Evolutionary conservation across 768 basidiomycete genomes (phyloP), one percentile per base, ranked within the genome.

Genomic region (Boletus pseudopeckii): DNA sequence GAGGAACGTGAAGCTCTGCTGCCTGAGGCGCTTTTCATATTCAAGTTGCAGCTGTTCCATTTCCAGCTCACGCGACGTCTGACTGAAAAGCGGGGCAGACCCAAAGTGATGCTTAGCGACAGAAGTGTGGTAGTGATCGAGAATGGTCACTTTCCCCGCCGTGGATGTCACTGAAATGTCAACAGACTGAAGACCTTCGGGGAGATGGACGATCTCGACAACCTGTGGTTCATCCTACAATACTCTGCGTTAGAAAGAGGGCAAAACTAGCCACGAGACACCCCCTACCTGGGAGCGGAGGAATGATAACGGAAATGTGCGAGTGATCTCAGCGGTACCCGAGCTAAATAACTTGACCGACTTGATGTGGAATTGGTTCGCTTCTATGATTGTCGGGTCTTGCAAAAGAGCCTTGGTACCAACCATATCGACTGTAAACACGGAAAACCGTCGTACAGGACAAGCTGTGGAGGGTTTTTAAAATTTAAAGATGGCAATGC

Each of bases 1-100:
- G 24, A 67, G 53, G 40, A 67, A 67, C 10, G 47, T 40, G 46
- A 64, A 47, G 38, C 62, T 55, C 32, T 62, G 52, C 30, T 64
- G 52, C 40, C 60, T 62, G 48, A 64, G 34, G 1, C 52, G 48
- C n/a, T 22, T 55, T 46, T 65, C 65, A 10, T 67, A 56, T 48
- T 48, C 38, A 10, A 67, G 46, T 26, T 54, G 55, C 30, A 48
- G 26, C 28, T 39, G 55, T 18, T 65, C 59, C 13, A 26, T 18
- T 32, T 45, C 48, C 7, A 64, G 45, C 18, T 54, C 59, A 14
- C 38, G 41, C 22, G 57, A 38, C 7, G 24, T 20, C 13, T 41
- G 33, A 36, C 50, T 64, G 18, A 50, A 45, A 13, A 11, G 22
- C 15, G 38, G 10, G 28, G 28, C 2, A 26, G 4, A 37, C 17